Evolutionary conservation across 345 rosid genomes (phyloP).

Genomic region (Dovyalis caffra): DNA sequence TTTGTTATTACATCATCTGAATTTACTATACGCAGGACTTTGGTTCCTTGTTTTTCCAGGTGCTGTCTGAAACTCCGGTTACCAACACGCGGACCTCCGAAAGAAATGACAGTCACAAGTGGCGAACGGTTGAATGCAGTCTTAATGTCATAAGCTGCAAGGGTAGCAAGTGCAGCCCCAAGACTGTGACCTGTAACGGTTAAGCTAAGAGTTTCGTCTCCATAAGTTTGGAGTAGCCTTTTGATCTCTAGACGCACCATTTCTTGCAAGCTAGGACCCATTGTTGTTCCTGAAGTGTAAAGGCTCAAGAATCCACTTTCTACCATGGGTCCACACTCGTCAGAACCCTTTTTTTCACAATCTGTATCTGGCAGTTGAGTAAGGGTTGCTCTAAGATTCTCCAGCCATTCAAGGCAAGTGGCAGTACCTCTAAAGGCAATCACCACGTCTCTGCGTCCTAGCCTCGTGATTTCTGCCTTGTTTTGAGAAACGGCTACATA

Average conservation of each 20-base stretch:
- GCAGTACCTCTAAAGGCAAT: constrained; percentile 84
- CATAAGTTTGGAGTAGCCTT: constrained; percentile 16
- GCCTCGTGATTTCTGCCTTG: constrained; percentile 68
- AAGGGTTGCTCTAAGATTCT: constrained; percentile 78
- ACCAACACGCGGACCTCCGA: constrained; percentile 94
- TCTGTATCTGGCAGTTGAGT: constrained; percentile 38
- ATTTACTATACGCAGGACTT: constrained; percentile 77
- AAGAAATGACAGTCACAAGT: constrained; percentile 77
- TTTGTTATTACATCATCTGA: constrained; percentile 80
- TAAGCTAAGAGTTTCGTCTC: constrained; percentile 30
- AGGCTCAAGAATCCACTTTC: constrained; percentile 33
- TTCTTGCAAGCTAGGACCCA: constrained; percentile 21
- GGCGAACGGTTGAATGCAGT: constrained; percentile 51
- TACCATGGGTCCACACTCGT: constrained; percentile 14
- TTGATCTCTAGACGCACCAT: constrained; percentile 23
- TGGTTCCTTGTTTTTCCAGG: constrained; percentile 70
- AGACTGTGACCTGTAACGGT: constrained; percentile 36
- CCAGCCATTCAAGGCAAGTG: constrained; percentile 93
- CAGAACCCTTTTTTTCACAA: not conserved
- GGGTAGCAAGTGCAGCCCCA: constrained; percentile 30
- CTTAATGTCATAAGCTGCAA: constrained; percentile 45
- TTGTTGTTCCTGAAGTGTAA: constrained; percentile 19
- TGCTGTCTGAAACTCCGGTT: constrained; percentile 56
- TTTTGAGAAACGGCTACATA: constrained; percentile 88
- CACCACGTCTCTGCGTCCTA: constrained; percentile 84